Evolutionary conservation across 2,329 filamentous ascomycete species (phyloP).

Genomic region (Neurospora crassa): DNA sequence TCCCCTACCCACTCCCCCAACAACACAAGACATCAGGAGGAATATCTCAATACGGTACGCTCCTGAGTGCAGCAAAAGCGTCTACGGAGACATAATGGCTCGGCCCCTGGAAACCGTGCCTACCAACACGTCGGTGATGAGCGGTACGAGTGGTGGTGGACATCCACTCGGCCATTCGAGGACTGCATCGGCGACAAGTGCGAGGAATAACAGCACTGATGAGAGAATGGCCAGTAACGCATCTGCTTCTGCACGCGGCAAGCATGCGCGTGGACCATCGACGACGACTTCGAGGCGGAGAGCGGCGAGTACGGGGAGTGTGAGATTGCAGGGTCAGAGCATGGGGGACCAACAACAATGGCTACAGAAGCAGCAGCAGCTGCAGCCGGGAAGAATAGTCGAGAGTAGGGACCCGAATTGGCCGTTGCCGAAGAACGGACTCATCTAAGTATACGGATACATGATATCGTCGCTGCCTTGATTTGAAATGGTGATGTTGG

Average conservation of each 20-base stretch:
- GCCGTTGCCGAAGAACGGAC: conserved; percentile 9
- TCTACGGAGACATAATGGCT: conserved; percentile 13
- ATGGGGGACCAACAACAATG: neutral
- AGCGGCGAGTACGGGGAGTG: neutral
- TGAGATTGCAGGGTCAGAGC: neutral
- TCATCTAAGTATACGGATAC: conserved; percentile 3
- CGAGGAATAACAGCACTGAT: neutral
- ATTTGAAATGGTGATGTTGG: neutral
- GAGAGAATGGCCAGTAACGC: neutral
- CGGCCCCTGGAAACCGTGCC: conserved; percentile 5
- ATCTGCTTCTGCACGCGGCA: neutral
- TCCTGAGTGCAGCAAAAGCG: conserved; percentile 9
- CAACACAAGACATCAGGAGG: neutral
- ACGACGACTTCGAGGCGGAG: neutral
- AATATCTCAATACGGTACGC: conserved; percentile 2
- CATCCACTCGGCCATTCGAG: neutral
- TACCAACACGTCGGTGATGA: neutral
- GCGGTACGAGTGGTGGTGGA: neutral
- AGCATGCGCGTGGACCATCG: neutral
- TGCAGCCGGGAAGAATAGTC: conserved; percentile 4
- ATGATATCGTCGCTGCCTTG: too few species aligned
- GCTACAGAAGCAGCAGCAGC: neutral
- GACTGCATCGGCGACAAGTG: neutral
- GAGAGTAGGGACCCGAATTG: conserved; percentile 8
- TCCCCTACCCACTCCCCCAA: neutral